These are phyloP conservation scores for Alternaria triticimaculans DNA, from an alignment of 2,329 filamentous ascomycete genomes.

Conservation along the genomic window DNA sequence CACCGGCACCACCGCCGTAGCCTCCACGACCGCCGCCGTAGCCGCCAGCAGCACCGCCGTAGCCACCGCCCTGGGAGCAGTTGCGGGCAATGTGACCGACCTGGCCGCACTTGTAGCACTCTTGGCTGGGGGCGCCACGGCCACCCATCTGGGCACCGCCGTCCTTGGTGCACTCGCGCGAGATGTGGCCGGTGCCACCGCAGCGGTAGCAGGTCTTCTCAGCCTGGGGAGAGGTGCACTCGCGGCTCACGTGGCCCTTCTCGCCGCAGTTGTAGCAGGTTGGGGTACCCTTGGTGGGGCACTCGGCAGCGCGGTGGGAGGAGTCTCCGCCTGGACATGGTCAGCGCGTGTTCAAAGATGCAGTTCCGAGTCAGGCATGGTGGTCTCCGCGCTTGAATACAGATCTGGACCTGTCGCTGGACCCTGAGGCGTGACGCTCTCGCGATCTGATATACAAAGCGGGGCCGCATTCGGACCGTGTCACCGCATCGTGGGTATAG, in stretches of 20 bases:
- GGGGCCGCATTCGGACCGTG: constrained; percentile 7
- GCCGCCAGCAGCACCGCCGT: constrained; percentile 49
- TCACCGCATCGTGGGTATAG: not conserved
- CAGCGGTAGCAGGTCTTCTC: constrained; percentile 78
- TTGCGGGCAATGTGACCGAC: constrained; percentile 95
- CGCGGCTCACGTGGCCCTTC: constrained; percentile 68
- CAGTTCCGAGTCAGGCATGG: not conserved
- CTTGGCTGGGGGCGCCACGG: constrained; percentile 54
- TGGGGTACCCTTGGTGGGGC: constrained; percentile 58
- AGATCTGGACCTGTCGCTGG: not conserved
- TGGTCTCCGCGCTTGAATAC: not conserved
- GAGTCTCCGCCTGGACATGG: constrained; percentile 54
- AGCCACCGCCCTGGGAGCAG: constrained; percentile 70
- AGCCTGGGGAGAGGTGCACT: constrained; percentile 88
- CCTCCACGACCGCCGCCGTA: constrained; percentile 57
- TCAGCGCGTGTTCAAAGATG: constrained; percentile 15
- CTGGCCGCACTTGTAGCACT: constrained; percentile 99
- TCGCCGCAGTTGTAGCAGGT: constrained; percentile 58
- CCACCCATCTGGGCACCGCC: constrained; percentile 59
- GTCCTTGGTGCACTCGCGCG: constrained; percentile 74
- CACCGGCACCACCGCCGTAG: constrained; percentile 51
- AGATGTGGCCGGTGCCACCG: constrained; percentile 87
- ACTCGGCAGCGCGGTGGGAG: constrained; percentile 59
- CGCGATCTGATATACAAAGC: not conserved
- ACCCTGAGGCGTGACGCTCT: not conserved